A percentile compares a stretch with the other conserved stretches of the same genome.
Evolutionary conservation across 1,139 yeast genomes (phyloP).

Genomic region (Lodderomyces elongisporus): DNA sequence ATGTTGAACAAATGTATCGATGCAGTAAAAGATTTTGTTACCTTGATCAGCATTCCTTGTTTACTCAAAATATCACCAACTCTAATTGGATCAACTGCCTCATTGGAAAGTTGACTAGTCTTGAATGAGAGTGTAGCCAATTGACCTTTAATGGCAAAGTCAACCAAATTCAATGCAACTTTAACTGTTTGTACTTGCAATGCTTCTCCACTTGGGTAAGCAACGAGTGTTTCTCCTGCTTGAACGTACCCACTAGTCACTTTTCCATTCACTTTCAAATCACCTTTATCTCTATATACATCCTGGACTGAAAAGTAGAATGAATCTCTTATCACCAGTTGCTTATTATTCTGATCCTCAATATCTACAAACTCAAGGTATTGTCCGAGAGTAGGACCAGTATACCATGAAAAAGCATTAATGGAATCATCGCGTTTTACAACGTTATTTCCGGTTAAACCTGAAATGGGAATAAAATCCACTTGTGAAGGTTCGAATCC

Average conservation of each 20-base stretch:
- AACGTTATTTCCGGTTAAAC: conserved; percentile 79
- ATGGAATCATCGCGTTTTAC: conserved; percentile 35
- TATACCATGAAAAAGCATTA: conserved; percentile 51
- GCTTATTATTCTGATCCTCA: conserved; percentile 1
- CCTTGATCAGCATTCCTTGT: conserved; percentile 38
- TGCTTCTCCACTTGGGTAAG: conserved; percentile 48
- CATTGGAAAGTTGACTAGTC: conserved; percentile 35
- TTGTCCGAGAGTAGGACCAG: conserved; percentile 60
- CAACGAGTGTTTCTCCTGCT: conserved; percentile 64
- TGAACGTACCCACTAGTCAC: conserved; percentile 72
- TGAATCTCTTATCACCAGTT: conserved; percentile 21
- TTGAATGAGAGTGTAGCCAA: conserved; percentile 57
- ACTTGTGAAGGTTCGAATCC: conserved; percentile 53
- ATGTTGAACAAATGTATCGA: conserved; percentile 65
- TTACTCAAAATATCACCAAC: conserved; percentile 72
- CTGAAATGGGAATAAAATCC: conserved; percentile 78
- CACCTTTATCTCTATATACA: conserved; percentile 26
- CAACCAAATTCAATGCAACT: conserved; percentile 22
- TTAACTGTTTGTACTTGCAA: conserved; percentile 31
- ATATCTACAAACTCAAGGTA: conserved; percentile 41
- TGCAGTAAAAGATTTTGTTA: conserved; percentile 50
- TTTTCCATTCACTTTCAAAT: conserved; percentile 60
- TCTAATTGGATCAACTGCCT: conserved; percentile 44
- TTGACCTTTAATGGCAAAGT: conserved; percentile 65
- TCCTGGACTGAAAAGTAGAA: conserved; percentile 53